Base-by-base conservation (phyloP, 2,329 filamentous ascomycete species). In the Westerdykella ornata region DNA sequence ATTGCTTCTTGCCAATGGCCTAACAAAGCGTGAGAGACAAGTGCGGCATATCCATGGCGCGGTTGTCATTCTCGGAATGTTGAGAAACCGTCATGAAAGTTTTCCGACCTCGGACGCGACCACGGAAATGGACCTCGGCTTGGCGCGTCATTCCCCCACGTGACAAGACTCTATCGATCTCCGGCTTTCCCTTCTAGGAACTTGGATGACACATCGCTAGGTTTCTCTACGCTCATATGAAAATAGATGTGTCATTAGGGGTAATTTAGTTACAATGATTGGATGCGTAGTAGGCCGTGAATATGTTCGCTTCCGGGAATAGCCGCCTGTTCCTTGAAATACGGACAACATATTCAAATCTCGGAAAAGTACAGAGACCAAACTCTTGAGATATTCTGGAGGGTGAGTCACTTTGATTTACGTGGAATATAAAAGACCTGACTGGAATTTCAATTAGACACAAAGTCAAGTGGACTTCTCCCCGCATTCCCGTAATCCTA, bases 41-140 rank as follows among this genome's bases (percentile, higher is more conserved):
- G 60, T 65, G 57, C 69, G 67, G 55, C 72, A 76, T 60, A 70
- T 60, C 69, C 70, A 72, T 20, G 62, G 57, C 22, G 55, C 51
- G 43, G 54, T 54, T 38, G 65, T 54, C 71, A 73, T 73, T 35
- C 44, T 57, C 38, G 39, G 44, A 29, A 37, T 37, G 18, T 32
- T 20, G 36, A 29, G 36, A 28, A 22, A 13, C 37, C 11, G 13
- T n/a, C 16, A 38, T 35, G 45, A 32, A 34, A 39, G 19, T 33
- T 33, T 15, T 17, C n/a, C n/a, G 16, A 17, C 16, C n/a, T 36
- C 42, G 13, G 47, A 57, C 51, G 51, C 54, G 57, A 45, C 48
- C 54, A 52, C 51, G 48, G 47, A 53, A 39, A 26, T 37, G 32
- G 36, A 35, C 39, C 41, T 26, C 35, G 39, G 39, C 50, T 48